Evolutionary conservation across 2,329 filamentous ascomycete species (phyloP).

Genomic region (Alternaria novae-zelandiae): DNA sequence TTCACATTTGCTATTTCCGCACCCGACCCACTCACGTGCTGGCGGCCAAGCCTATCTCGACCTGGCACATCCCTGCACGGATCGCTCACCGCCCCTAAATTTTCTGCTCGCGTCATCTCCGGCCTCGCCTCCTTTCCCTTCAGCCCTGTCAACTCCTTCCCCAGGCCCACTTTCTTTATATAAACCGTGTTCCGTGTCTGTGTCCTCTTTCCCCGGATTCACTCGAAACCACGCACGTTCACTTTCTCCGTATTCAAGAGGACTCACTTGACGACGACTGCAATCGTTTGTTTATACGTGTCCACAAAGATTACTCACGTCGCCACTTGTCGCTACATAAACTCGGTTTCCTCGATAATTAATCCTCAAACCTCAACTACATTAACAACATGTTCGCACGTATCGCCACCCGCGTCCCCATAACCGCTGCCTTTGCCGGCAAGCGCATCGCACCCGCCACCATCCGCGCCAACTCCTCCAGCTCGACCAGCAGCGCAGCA

Average conservation of each 20-base stretch:
- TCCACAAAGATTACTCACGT: background rate
- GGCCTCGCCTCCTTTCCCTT: conserved; percentile 15
- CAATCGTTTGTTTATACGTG: conserved; percentile 9
- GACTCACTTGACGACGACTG: background rate
- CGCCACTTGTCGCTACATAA: conserved; percentile 1
- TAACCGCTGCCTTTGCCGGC: conserved; percentile 27
- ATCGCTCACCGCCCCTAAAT: conserved; percentile 25
- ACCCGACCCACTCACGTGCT: background rate
- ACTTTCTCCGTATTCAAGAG: background rate
- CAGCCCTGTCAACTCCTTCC: background rate
- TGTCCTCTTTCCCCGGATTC: conserved; percentile 11
- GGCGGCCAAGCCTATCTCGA: conserved; percentile 1
- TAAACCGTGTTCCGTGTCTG: conserved; percentile 12
- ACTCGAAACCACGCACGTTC: background rate
- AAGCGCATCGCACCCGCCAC: conserved; percentile 27
- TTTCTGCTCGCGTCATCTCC: conserved; percentile 2
- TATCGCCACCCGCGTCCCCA: conserved; percentile 31
- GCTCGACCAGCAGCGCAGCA: conserved; percentile 26
- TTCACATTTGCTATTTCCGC: background rate
- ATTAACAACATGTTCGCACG: conserved; percentile 21
- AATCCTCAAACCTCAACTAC: background rate
- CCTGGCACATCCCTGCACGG: conserved; percentile 14
- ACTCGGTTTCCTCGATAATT: background rate
- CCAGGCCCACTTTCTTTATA: conserved; percentile 19
- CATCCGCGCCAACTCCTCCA: conserved; percentile 41